Percentiles rank a stretch among this genome's conserved stretches.
These are phyloP conservation scores for Leptomonas seymouri DNA, from an alignment of 208 protist species.

Conservation along the genomic window DNA sequence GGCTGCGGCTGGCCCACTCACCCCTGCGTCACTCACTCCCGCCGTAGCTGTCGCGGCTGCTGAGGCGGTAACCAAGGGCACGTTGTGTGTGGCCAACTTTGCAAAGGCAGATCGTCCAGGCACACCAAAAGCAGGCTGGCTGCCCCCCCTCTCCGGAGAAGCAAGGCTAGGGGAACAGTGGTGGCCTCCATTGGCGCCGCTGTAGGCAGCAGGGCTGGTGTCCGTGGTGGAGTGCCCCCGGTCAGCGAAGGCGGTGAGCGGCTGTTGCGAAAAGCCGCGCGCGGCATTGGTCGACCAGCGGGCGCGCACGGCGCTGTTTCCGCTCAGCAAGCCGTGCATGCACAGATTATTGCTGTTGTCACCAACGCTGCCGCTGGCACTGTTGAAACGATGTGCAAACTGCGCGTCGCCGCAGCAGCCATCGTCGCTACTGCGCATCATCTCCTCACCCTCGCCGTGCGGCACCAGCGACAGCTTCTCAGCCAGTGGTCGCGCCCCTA, in stretches of 20 bases:
- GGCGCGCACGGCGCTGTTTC: constrained; percentile 8
- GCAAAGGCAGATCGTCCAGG: background rate
- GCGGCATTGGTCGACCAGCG: constrained; percentile 2
- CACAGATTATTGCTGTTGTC: background rate
- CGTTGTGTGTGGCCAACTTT: constrained; percentile 1
- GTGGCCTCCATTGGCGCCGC: background rate
- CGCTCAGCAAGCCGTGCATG: background rate
- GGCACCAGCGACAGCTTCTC: constrained; percentile 65
- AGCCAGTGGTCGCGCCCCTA: constrained; percentile 41
- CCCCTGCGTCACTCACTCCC: too few relatives aligned
- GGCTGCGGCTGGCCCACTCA: background rate
- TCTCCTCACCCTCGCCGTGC: constrained; percentile 31
- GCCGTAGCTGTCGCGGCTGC: background rate
- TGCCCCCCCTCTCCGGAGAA: background rate
- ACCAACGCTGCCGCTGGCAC: background rate
- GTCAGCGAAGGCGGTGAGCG: background rate
- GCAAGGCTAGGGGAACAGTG: constrained; percentile 2
- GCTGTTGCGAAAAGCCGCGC: background rate
- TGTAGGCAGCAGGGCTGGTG: background rate
- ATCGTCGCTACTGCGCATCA: background rate
- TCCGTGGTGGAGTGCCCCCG: background rate
- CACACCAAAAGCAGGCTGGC: background rate
- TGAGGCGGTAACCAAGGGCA: background rate
- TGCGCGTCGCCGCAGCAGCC: background rate
- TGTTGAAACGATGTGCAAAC: background rate